A percentile compares a stretch with the other conserved stretches of the same genome.
These are phyloP conservation scores for Glycine tomentella DNA, from an alignment of 306 rosid species.

Conservation along the genomic window DNA sequence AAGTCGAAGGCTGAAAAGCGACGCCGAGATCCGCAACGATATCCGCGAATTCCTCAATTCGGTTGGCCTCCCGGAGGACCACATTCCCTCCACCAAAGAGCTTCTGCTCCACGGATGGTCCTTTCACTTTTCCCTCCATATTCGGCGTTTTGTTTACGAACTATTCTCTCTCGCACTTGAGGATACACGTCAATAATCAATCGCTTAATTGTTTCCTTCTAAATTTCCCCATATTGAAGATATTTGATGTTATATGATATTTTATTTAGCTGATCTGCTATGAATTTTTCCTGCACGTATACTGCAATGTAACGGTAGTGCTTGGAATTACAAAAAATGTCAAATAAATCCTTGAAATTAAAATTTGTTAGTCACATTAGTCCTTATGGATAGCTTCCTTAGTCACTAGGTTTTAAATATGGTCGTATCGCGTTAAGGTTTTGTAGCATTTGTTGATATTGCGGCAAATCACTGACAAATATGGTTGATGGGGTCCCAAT, in stretches of 20 bases:
- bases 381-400: too few relatives aligned
- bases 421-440: too few relatives aligned
- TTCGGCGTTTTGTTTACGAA: background rate
- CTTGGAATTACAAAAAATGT: too few relatives aligned
- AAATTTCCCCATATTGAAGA: too few relatives aligned
- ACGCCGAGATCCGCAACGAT: slow-evolving; percentile 78
- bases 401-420: too few relatives aligned
- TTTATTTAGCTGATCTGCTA: background rate
- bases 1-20: slow-evolving; percentile 67
- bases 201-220: background rate
- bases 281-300: background rate
- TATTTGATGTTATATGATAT: background rate
- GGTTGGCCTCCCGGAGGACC: slow-evolving; percentile 72
- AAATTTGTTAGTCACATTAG: too few relatives aligned
- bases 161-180: background rate
- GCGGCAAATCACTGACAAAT: too few relatives aligned
- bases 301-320: background rate
- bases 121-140: slow-evolving; percentile 17
- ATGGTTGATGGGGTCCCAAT: too few relatives aligned
- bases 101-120: slow-evolving; percentile 84
- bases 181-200: background rate
- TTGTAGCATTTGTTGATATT: too few relatives aligned
- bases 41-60: slow-evolving; percentile 64
- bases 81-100: slow-evolving; percentile 81
- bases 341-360: too few relatives aligned